Conservation (phyloP, 2,329 filamentous ascomycete genomes). For the Endothia cerciana region DNA sequence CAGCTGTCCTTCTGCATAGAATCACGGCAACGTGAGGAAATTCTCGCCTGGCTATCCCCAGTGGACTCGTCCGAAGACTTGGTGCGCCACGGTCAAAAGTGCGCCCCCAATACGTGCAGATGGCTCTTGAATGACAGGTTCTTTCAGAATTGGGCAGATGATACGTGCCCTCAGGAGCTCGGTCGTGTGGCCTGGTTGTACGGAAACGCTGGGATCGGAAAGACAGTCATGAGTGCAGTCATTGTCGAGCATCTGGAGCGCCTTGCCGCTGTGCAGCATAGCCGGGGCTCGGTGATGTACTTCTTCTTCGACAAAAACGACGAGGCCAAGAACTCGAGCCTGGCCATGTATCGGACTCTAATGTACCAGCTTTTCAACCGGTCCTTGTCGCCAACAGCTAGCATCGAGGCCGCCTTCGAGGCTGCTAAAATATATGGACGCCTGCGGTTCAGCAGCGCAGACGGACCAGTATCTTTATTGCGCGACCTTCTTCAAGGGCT, state of each 20-base stretch:
- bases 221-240: not conserved
- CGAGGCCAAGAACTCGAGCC: conserved; percentile 1
- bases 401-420: not conserved
- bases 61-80: conserved; percentile 4
- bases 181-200: not conserved
- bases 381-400: no score
- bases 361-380: conserved; percentile 1
- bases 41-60: conserved; percentile 4
- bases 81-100: not conserved
- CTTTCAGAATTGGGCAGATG: not conserved
- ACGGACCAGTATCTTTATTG: not conserved
- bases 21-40: not conserved
- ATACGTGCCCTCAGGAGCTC: not conserved
- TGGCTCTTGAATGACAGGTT: not conserved
- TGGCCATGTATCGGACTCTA: conserved; percentile 6
- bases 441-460: not conserved
- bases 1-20: not conserved
- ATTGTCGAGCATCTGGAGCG: not conserved
- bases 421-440: not conserved
- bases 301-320: conserved; percentile 13
- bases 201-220: conserved; percentile 6
- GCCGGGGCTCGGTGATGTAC: not conserved
- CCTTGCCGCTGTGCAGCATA: not conserved
- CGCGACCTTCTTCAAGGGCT: not conserved
- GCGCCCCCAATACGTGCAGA: not conserved